Percentiles rank a stretch among this genome's conserved stretches.
Conservation (phyloP, 306 rosid genomes). For the Alnus glutinosa region DNA sequence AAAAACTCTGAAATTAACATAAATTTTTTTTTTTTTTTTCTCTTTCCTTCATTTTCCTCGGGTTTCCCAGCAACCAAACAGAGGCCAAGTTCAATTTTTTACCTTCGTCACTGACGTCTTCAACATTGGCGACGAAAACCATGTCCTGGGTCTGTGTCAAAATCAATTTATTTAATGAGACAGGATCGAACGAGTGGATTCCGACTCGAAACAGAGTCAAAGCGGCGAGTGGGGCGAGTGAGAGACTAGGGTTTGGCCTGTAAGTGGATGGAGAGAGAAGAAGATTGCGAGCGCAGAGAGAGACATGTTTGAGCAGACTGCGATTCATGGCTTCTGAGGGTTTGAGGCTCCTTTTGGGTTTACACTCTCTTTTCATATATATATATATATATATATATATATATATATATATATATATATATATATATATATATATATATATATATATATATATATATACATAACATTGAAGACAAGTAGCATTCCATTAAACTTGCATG, state of each 20-base stretch:
- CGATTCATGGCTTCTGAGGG: conserved; percentile 39
- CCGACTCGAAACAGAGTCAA: conserved; percentile 32
- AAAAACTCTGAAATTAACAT: background rate
- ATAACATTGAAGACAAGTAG: too few relatives aligned
- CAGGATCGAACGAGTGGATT: conserved; percentile 33
- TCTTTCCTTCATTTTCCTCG: background rate
- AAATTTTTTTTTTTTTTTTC: background rate
- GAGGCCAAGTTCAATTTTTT: background rate
- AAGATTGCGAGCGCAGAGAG: conserved; percentile 39
- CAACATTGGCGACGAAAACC: conserved; percentile 16
- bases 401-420: too few relatives aligned
- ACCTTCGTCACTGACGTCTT: conserved; percentile 44
- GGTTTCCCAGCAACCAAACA: background rate
- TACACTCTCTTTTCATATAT: too few relatives aligned
- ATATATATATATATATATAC: too few relatives aligned
- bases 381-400: too few relatives aligned
- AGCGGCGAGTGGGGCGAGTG: conserved; percentile 28
- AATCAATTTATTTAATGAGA: background rate
- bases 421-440: too few relatives aligned
- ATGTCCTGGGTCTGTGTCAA: conserved; percentile 1
- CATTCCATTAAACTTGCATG: too few relatives aligned
- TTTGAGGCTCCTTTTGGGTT: background rate
- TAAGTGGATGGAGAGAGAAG: conserved; percentile 22
- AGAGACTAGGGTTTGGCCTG: conserved; percentile 5
- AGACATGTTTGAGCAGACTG: conserved; percentile 37